Evolutionary conservation across 129 eudicot species (phyloP).

Genomic region (Tagetes patula): DNA sequence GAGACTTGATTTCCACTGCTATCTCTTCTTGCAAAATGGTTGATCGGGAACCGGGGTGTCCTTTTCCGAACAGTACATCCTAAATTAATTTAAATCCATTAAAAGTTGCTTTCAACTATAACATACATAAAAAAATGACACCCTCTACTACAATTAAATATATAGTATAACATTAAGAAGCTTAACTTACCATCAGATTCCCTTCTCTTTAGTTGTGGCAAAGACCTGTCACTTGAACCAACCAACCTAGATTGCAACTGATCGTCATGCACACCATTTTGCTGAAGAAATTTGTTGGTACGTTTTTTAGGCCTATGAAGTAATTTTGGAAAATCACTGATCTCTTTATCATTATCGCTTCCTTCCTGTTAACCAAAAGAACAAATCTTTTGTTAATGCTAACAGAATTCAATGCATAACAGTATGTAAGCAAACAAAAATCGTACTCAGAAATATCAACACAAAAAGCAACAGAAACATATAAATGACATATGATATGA

Average conservation of each 20-base stretch:
- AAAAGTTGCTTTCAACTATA: slow-evolving; percentile 12
- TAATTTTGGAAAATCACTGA: slow-evolving; percentile 24
- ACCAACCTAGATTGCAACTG: slow-evolving; percentile 33
- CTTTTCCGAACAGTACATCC: slow-evolving; percentile 55
- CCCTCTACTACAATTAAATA: not conserved
- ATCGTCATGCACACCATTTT: slow-evolving; percentile 34
- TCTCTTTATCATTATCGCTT: slow-evolving; percentile 44
- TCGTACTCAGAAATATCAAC: not conserved
- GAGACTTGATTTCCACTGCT: slow-evolving; percentile 25
- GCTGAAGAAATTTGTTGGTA: slow-evolving; percentile 30
- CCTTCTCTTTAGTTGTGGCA: slow-evolving; percentile 39
- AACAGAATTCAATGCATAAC: not conserved
- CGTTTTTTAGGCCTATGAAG: slow-evolving; percentile 42
- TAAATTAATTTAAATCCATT: slow-evolving; percentile 21
- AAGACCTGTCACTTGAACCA: slow-evolving; percentile 40
- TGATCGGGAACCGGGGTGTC: slow-evolving; percentile 61
- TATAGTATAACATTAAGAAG: not conserved
- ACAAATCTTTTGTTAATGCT: not conserved
- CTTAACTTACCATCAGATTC: slow-evolving; percentile 47
- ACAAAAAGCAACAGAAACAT: slow-evolving; percentile 3
- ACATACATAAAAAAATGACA: not conserved
- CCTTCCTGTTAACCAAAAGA: slow-evolving; percentile 41
- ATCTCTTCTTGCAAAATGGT: slow-evolving; percentile 41
- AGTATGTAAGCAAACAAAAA: slow-evolving; percentile 2
- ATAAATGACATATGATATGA: slow-evolving; percentile 6